A percentile compares a stretch with the other conserved stretches of the same genome.
Conservation (phyloP, 108 stramenopile species). For the Aurantiochytrium sp. region DNA sequence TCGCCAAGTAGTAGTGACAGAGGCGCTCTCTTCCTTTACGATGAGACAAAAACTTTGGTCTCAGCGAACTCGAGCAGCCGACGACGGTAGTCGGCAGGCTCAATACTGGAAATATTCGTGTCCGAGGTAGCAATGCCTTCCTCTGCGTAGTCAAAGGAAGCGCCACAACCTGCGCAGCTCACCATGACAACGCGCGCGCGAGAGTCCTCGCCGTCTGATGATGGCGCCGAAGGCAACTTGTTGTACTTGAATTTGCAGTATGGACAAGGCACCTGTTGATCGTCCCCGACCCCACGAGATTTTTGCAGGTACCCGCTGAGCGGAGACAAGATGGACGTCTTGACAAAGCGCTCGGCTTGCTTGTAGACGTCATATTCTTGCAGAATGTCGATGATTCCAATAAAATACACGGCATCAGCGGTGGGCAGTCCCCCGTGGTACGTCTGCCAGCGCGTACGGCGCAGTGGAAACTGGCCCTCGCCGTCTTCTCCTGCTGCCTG, state of each 20-base stretch:
- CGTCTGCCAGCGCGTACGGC: neutral
- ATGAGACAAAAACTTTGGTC: neutral
- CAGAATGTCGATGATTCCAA: neutral
- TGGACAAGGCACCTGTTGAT: neutral
- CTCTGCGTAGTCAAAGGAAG: neutral
- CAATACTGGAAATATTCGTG: neutral
- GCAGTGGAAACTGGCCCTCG: neutral
- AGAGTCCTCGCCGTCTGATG: neutral
- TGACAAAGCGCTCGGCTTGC: neutral
- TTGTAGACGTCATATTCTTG: constrained; percentile 13
- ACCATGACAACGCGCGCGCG: neutral
- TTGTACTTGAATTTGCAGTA: neutral
- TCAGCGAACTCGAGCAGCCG: neutral
- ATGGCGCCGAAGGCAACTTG: neutral
- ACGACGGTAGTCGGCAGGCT: neutral
- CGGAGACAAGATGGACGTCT: neutral
- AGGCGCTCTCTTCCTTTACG: no score
- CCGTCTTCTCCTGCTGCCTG: neutral
- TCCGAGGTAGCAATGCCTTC: neutral
- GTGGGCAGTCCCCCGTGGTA: neutral
- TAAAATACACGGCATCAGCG: neutral
- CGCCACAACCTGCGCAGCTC: neutral
- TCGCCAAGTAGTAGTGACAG: no score
- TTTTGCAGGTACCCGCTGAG: neutral
- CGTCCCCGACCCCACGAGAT: neutral